phyloP scores from a whole-genome alignment of 371 early-diverging fungal genomes.

The Mucor racemosus region DNA sequence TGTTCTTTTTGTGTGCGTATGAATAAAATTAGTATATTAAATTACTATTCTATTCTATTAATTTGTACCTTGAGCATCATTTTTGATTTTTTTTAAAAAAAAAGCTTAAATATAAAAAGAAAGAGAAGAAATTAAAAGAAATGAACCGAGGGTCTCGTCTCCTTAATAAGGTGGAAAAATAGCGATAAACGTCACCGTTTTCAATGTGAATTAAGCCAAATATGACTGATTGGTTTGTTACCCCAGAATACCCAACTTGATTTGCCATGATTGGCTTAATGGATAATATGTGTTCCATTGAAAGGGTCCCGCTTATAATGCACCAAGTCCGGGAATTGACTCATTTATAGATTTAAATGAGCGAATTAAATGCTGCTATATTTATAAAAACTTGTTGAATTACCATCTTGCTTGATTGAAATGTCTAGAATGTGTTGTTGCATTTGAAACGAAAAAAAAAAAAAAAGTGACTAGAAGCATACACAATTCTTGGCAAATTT shows the following conservation, averaged over 20 bases:
- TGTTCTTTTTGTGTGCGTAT: not conserved
- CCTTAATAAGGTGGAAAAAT: not conserved
- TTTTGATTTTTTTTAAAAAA: not conserved
- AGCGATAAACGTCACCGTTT: conserved; percentile 10
- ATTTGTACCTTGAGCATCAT: conserved; percentile 21
- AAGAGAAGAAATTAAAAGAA: not conserved
- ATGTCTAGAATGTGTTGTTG: not conserved
- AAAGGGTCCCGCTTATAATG: conserved; percentile 1
- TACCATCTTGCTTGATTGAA: not conserved
- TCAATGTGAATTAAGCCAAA: conserved; percentile 7
- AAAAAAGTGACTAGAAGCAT: not conserved
- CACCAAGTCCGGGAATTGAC: conserved; percentile 1
- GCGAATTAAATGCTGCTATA: not conserved
- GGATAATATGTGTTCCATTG: not conserved
- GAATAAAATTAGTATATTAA: too few species aligned
- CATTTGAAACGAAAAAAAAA: not conserved
- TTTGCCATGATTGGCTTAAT: conserved; percentile 6
- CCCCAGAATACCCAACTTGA: not conserved
- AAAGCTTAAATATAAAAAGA: conserved; percentile 8
- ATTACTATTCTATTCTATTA: not conserved
- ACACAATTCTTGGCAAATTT: not conserved
- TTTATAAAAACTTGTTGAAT: not conserved
- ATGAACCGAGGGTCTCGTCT: conserved; percentile 9
- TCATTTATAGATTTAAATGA: not conserved
- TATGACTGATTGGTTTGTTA: not conserved